Conservation (phyloP, 306 rosid genomes). For the Myrica gale region DNA sequence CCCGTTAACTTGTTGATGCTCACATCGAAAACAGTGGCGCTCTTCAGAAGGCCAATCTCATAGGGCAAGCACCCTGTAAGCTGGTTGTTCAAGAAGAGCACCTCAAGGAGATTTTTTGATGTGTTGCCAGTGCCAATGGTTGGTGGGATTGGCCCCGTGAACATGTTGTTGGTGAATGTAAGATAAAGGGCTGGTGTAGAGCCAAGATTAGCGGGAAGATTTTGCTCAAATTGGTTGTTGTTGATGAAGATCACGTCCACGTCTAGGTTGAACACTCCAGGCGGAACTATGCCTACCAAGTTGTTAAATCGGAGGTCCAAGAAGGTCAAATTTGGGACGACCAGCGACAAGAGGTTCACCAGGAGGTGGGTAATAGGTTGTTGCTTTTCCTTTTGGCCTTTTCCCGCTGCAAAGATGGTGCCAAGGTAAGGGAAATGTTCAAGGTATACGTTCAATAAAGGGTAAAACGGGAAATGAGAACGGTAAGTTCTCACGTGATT, state of each 20-base stretch:
- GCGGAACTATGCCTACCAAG: conserved; percentile 33
- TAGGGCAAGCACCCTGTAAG: conserved; percentile 63
- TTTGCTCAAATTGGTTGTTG: conserved; percentile 41
- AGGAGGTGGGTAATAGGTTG: no score
- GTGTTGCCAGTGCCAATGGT: conserved; percentile 45
- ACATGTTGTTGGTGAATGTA: conserved; percentile 62
- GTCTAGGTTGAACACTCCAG: conserved; percentile 27
- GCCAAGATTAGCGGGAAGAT: conserved; percentile 55
- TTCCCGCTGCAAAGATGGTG: no score
- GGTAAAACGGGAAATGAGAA: no score
- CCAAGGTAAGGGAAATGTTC: no score
- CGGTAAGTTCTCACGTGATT: no score
- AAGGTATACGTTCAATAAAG: no score
- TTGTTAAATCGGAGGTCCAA: conserved; percentile 69
- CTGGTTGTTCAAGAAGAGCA: conserved; percentile 56
- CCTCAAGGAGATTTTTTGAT: conserved; percentile 45
- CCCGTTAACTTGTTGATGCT: conserved; percentile 52
- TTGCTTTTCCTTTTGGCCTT: no score
- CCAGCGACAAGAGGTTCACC: no score
- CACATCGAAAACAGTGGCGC: conserved; percentile 55
- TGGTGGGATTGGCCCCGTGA: conserved; percentile 55
- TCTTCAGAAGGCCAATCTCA: conserved; percentile 55
- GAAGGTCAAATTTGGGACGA: conserved; percentile 36
- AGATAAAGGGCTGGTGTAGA: conserved; percentile 54
- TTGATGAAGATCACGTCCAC: conserved; percentile 70